A percentile compares a stretch with the other conserved stretches of the same genome.
phyloP scores from a whole-genome alignment of 441 rosid genomes.

The Pelargonium myrrhifolium region DNA sequence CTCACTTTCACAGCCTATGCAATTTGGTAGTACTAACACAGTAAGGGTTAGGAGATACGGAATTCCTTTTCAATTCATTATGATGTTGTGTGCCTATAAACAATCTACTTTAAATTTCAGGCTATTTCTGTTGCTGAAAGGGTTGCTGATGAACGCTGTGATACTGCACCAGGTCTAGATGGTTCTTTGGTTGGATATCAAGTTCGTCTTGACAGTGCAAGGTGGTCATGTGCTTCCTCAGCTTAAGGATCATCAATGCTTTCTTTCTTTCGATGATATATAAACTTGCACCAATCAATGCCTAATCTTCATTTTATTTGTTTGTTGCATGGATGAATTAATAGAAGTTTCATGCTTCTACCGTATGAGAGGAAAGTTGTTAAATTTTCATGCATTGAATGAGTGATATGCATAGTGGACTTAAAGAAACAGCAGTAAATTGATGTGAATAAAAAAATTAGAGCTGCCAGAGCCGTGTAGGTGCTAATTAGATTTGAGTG shows the following conservation, averaged over 20 bases:
- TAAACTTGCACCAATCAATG: constrained; percentile 1
- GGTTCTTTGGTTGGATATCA: constrained; percentile 95
- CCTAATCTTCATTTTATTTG: background rate
- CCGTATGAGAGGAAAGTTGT: background rate
- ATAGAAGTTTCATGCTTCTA: constrained; percentile 1
- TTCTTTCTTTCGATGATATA: background rate
- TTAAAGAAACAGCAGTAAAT: background rate
- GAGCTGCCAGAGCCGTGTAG: background rate
- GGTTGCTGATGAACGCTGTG: constrained; percentile 93
- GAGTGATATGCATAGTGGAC: background rate
- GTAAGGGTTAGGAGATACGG: background rate
- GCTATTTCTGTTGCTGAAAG: constrained; percentile 97
- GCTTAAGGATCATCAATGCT: constrained; percentile 1
- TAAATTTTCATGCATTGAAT: background rate
- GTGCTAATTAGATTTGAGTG: background rate
- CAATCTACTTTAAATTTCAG: constrained; percentile 31
- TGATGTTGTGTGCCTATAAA: background rate
- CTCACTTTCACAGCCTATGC: background rate
- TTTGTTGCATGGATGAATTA: constrained; percentile 3
- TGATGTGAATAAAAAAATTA: background rate
- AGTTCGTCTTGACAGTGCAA: constrained; percentile 93
- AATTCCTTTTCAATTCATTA: background rate
- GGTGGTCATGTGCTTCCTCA: constrained; percentile 37
- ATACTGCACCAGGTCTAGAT: constrained; percentile 69
- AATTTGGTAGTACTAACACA: background rate